Base-by-base conservation (phyloP, 495 filamentous ascomycete genomes). In the Hypoxylon trugodes region DNA sequence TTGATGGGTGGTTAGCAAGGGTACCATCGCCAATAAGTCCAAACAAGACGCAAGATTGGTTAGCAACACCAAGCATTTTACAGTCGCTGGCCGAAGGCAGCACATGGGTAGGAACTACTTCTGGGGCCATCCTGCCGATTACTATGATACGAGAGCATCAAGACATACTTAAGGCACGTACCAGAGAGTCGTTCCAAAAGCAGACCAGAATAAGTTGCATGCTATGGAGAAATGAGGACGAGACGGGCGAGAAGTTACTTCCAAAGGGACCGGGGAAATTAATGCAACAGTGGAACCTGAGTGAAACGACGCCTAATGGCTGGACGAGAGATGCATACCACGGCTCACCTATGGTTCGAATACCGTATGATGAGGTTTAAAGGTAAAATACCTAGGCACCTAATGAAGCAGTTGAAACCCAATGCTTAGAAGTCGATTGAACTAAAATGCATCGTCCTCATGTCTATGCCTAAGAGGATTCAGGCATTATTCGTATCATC, bases 41-140 rank as follows among this genome's bases (percentile, higher is more conserved):
- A 16, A 10, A 48, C 3, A 48, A 48, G 26, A 48, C 45, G n/a
- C 45, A 48, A 28, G 45, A 48, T 48, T 48, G 45, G 45, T 6
- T 48, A 16, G 32, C 45, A 6, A 10, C 15, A 21, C 15, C 15
- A 16, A n/a, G 13, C 8, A 25, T 2, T 19, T 19, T 48, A 16
- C 26, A 33, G 45, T 33, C 15, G 26, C 3, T 19, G 28, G 45
- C 26, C 12, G 45, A 48, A 21, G 45, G 28, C 8, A 48, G 24
- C 15, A 35, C 45, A 13, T 48, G 45, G 45, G n/a, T 21, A 21
- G 13, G 21, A 28, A 48, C 45, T 16, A 33, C 13, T 33, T 48
- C 28, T 5, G 28, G 45, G 15, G 16, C 45, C 15, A 25, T 25
- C 15, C 28, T 48, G 15, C 45, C 45, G 25, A 21, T 21, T n/a